phyloP scores from a whole-genome alignment of 73 alveolate species.

The Uronychia binucleata region DNA sequence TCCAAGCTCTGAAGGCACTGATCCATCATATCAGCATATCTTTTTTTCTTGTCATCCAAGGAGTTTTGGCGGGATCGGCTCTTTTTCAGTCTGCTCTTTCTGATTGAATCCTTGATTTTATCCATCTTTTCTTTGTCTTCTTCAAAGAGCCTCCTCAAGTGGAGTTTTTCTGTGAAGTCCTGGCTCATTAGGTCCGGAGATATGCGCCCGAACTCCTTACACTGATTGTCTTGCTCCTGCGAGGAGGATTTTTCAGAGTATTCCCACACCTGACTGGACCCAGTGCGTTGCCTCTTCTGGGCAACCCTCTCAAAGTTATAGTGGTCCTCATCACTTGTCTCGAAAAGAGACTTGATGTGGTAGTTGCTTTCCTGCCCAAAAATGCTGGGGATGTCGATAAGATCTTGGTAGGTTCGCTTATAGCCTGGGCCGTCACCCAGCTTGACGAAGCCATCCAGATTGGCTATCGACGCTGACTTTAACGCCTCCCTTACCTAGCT shows the following conservation, averaged over 20 bases:
- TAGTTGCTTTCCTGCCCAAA: neutral
- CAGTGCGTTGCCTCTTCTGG: neutral
- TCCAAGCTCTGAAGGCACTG: too few relatives aligned
- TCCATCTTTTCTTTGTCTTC: neutral
- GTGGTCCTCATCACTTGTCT: neutral
- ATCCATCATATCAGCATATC: too few relatives aligned
- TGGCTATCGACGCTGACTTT: neutral
- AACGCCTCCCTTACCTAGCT: neutral
- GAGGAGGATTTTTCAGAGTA: neutral
- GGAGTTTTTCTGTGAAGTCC: neutral
- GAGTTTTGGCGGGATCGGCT: too few relatives aligned
- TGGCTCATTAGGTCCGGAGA: neutral
- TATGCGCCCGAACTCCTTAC: neutral
- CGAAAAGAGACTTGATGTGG: neutral
- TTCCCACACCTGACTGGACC: neutral
- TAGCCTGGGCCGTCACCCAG: neutral
- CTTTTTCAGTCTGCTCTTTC: too few relatives aligned
- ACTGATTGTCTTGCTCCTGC: neutral
- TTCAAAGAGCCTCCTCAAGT: neutral
- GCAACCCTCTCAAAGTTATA: neutral
- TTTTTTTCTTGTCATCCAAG: too few relatives aligned
- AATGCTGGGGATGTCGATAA: neutral
- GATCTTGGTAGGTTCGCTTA: neutral
- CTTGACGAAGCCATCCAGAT: neutral
- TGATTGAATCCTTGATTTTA: too few relatives aligned